phyloP scores from a whole-genome alignment of 768 basidiomycete species.

The Megacollybia marginata region DNA sequence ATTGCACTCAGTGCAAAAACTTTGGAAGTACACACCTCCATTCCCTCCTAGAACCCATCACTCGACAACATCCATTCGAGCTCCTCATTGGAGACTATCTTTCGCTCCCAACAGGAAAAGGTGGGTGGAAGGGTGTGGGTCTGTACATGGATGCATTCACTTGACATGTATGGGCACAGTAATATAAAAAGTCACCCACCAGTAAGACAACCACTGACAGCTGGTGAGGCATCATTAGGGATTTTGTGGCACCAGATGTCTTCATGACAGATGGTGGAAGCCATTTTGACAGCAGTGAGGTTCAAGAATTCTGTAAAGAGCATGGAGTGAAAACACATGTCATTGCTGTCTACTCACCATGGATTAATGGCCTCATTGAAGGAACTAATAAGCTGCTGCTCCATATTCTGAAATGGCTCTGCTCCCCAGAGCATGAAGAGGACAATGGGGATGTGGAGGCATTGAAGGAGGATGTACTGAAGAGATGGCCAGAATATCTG shows the following conservation, averaged over 20 bases:
- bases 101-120: conserved; percentile 13
- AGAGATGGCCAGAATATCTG: conserved; percentile 17
- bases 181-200: neutral
- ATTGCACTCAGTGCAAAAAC: conserved; percentile 18
- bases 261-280: conserved; percentile 22
- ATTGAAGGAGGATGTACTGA: conserved; percentile 5
- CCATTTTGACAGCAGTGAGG: conserved; percentile 18
- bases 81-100: conserved; percentile 21
- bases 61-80: conserved; percentile 18
- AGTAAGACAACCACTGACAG: neutral
- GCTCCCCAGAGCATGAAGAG: conserved; percentile 13
- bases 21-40: conserved; percentile 16
- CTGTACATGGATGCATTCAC: conserved; percentile 12
- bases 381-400: conserved; percentile 17
- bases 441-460: conserved; percentile 1
- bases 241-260: conserved; percentile 7
- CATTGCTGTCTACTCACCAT: conserved; percentile 14
- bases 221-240: conserved; percentile 1
- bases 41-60: conserved; percentile 21
- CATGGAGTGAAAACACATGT: conserved; percentile 5
- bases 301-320: conserved; percentile 9
- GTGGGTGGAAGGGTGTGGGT: conserved; percentile 10
- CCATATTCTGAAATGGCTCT: conserved; percentile 7
- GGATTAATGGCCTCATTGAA: conserved; percentile 23
- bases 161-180: too few species aligned